These are phyloP conservation scores for Taiozyma sp. DNA, from an alignment of 1,139 yeast genomes.

Conservation along the genomic window DNA sequence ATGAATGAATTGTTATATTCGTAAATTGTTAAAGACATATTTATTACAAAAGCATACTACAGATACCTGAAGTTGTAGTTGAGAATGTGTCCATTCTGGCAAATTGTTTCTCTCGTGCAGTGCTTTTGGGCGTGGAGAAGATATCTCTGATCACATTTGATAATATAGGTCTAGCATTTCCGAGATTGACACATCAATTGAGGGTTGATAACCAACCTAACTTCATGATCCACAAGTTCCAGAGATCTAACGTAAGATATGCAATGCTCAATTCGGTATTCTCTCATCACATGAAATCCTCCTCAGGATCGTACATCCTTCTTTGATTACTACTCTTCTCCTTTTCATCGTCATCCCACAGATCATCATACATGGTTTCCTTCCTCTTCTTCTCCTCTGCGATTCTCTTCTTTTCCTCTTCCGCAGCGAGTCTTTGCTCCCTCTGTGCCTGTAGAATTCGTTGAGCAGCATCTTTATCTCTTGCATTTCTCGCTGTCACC, in stretches of 20 bases:
- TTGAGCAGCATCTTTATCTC: conserved; percentile 20
- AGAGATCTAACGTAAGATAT: neutral
- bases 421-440: conserved; percentile 29
- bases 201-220: neutral
- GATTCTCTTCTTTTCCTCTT: conserved; percentile 27
- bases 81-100: neutral
- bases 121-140: neutral
- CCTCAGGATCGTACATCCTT: conserved; percentile 59
- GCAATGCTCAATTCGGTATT: neutral
- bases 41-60: neutral
- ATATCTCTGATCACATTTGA: too few species aligned
- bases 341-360: conserved; percentile 46
- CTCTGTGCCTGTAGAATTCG: conserved; percentile 22
- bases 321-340: conserved; percentile 47
- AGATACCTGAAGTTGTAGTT: neutral
- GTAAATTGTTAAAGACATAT: neutral
- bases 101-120: neutral
- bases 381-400: conserved; percentile 22
- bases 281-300: conserved; percentile 49
- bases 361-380: conserved; percentile 48
- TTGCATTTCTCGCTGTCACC: conserved; percentile 34
- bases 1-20: neutral
- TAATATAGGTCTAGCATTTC: neutral
- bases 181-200: neutral
- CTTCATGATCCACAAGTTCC: neutral